Percentiles rank a stretch among this genome's conserved stretches.
These are phyloP conservation scores for Daldinia sp. DNA, from an alignment of 2,329 filamentous ascomycete genomes.

Conservation along the genomic window DNA sequence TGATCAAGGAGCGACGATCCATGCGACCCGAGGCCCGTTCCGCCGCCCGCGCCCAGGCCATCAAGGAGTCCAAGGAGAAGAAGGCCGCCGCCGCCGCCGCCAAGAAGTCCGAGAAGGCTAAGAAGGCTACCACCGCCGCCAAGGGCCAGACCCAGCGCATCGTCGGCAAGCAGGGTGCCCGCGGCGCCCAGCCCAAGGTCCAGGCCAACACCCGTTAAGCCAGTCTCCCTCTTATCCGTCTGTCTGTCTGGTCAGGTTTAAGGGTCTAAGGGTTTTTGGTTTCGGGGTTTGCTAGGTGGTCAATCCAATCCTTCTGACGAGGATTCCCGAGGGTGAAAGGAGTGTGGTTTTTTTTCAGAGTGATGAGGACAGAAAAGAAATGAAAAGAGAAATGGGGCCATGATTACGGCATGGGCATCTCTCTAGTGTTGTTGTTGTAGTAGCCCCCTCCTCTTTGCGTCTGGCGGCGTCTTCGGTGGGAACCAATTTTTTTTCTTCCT, in stretches of 20 bases:
- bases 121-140: slow-evolving; percentile 79
- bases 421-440: slow-evolving; percentile 5
- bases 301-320: background rate
- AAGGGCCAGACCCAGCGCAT: slow-evolving; percentile 85
- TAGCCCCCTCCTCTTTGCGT: slow-evolving; percentile 39
- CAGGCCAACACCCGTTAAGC: slow-evolving; percentile 86
- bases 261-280: background rate
- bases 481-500: slow-evolving; percentile 43
- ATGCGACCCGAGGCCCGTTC: slow-evolving; percentile 95
- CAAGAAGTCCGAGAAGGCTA: slow-evolving; percentile 99
- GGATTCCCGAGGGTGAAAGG: slow-evolving; percentile 1
- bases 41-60: slow-evolving; percentile 88
- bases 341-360: background rate
- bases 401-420: background rate
- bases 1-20: slow-evolving; percentile 98
- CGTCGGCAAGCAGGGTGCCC: slow-evolving; percentile 96
- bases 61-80: slow-evolving; percentile 99
- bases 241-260: slow-evolving; percentile 3
- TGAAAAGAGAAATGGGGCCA: slow-evolving; percentile 21
- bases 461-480: slow-evolving; percentile 54
- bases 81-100: slow-evolving; percentile 85
- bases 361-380: slow-evolving; percentile 6
- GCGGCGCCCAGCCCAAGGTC: slow-evolving; percentile 89
- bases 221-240: background rate
- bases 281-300: background rate